Evolutionary conservation across 140 eudicot genomes (phyloP).

Genomic region (Oenanthe javanica): DNA sequence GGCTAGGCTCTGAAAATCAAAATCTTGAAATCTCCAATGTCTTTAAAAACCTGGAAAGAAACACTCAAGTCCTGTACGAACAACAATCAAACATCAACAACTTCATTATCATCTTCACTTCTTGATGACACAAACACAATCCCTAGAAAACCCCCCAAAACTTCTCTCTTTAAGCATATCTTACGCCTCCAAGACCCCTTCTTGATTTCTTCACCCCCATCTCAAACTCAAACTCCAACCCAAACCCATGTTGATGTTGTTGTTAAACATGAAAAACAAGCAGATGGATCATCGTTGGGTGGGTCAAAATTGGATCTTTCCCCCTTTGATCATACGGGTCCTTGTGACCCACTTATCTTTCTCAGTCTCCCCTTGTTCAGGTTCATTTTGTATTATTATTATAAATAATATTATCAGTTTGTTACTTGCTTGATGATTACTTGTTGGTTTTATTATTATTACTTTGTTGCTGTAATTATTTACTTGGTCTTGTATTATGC

Average conservation of each 20-base stretch:
- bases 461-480: background rate
- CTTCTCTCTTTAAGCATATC: constrained; percentile 48
- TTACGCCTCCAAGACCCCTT: constrained; percentile 40
- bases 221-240: constrained; percentile 5
- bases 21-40: constrained; percentile 27
- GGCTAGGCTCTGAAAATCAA: background rate
- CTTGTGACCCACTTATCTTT: constrained; percentile 66
- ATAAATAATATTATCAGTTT: background rate
- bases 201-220: constrained; percentile 10
- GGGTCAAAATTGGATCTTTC: constrained; percentile 32
- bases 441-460: background rate
- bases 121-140: constrained; percentile 16
- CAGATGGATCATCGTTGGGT: constrained; percentile 17
- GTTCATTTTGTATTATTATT: constrained; percentile 1
- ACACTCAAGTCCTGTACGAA: constrained; percentile 49
- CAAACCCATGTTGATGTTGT: background rate
- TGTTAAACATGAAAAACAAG: constrained; percentile 15
- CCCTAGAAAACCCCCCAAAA: constrained; percentile 61
- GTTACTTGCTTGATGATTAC: too few relatives aligned
- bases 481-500: background rate
- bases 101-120: constrained; percentile 17
- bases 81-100: constrained; percentile 8
- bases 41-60: constrained; percentile 53
- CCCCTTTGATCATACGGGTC: constrained; percentile 48
- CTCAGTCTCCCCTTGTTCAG: constrained; percentile 55